Percentiles rank a stretch among this genome's conserved stretches.
phyloP scores from a whole-genome alignment of 2,329 filamentous ascomycete species.

The Sporothrix protearum region DNA sequence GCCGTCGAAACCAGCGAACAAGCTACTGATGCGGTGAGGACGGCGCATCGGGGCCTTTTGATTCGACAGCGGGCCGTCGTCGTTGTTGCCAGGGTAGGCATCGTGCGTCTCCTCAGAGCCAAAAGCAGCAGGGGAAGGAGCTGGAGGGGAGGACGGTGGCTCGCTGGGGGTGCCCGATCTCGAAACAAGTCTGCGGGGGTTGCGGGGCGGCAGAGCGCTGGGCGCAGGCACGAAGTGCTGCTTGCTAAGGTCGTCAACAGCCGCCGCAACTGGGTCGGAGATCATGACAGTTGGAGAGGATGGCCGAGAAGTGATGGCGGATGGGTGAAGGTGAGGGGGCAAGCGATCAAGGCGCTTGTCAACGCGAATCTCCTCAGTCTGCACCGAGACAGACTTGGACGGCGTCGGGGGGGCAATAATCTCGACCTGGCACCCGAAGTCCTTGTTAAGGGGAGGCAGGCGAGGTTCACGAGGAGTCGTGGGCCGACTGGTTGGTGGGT shows the following conservation, averaged over 20 bases:
- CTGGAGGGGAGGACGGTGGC: constrained; percentile 49
- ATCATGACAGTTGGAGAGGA: constrained; percentile 46
- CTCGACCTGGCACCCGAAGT: constrained; percentile 75
- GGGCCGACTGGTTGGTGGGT: constrained; percentile 82
- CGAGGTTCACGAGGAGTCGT: constrained; percentile 69
- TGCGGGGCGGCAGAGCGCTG: constrained; percentile 55
- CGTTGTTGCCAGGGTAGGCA: constrained; percentile 73
- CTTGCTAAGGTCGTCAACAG: constrained; percentile 40
- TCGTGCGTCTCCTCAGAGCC: constrained; percentile 50
- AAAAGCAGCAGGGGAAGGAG: constrained; percentile 28
- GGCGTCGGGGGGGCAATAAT: constrained; percentile 49
- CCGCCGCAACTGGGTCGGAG: constrained; percentile 29
- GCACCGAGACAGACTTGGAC: constrained; percentile 57
- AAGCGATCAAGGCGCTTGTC: constrained; percentile 73
- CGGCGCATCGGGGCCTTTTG: constrained; percentile 60
- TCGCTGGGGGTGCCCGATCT: constrained; percentile 46
- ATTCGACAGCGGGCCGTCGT: constrained; percentile 67
- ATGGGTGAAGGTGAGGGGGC: constrained; percentile 74
- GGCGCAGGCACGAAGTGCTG: constrained; percentile 51
- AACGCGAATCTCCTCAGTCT: constrained; percentile 88
- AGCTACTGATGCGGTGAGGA: constrained; percentile 72
- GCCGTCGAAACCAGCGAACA: constrained; percentile 82
- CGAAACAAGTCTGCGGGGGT: constrained; percentile 53
- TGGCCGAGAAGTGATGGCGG: constrained; percentile 63
- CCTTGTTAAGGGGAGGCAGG: constrained; percentile 78